A percentile compares a stretch with the other conserved stretches of the same genome.
Evolutionary conservation across 176 grass and related monocot species (phyloP).

Genomic region (Oryza brachyantha): DNA sequence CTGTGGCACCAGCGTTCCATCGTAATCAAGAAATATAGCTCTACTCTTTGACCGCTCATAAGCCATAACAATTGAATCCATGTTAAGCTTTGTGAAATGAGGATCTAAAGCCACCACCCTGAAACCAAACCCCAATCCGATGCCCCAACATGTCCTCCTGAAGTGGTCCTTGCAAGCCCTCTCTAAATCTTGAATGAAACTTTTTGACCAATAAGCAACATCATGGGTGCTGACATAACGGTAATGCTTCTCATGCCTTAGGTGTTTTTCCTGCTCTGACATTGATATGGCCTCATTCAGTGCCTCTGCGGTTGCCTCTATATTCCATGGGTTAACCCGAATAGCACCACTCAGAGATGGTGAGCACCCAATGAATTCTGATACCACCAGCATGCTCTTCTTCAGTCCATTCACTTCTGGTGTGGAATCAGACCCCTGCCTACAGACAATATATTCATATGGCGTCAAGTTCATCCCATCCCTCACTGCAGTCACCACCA

Average conservation of each 20-base stretch:
- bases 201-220: conserved; percentile 87
- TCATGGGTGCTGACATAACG: conserved; percentile 81
- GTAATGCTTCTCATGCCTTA: conserved; percentile 98
- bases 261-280: conserved; percentile 72
- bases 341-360: conserved; percentile 94
- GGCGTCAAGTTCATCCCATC: conserved; percentile 99
- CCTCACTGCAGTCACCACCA: conserved; percentile 89
- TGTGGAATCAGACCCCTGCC: conserved; percentile 52
- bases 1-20: conserved; percentile 85
- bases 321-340: conserved; percentile 90
- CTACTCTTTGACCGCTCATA: conserved; percentile 69
- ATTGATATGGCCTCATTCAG: conserved; percentile 86
- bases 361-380: conserved; percentile 97
- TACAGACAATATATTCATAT: conserved; percentile 92
- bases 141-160: conserved; percentile 87
- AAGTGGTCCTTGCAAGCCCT: conserved; percentile 92
- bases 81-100: conserved; percentile 84
- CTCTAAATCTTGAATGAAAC: conserved; percentile 72
- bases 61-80: conserved; percentile 71
- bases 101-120: conserved; percentile 90
- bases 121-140: conserved; percentile 92
- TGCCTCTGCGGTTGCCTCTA: conserved; percentile 77
- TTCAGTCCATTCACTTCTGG: conserved; percentile 43
- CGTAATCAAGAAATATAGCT: conserved; percentile 88
- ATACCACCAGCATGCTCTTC: conserved; percentile 93